Conservation (phyloP, 2,329 filamentous ascomycete genomes). For the Exophiala oligosperma region DNA sequence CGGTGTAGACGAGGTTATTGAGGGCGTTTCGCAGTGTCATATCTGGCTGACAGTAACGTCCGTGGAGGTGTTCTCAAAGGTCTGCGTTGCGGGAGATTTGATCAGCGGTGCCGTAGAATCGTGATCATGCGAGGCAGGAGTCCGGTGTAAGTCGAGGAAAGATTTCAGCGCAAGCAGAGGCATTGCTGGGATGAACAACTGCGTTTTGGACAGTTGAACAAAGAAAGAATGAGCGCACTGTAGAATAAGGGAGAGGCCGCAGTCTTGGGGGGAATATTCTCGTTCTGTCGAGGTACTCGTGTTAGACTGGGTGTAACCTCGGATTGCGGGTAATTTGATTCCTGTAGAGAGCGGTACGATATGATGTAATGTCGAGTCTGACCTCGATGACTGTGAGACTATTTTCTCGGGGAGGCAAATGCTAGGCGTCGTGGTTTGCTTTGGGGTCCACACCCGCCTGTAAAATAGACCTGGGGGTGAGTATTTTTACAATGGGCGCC, state of each 20-base stretch:
- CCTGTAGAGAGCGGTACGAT: too few species aligned
- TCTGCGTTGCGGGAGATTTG: constrained; percentile 55
- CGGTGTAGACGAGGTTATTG: constrained; percentile 87
- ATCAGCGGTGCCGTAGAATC: constrained; percentile 9
- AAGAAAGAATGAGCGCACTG: neutral
- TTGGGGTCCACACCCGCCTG: too few species aligned
- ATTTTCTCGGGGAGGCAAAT: too few species aligned
- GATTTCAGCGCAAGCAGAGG: constrained; percentile 13
- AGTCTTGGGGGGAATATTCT: too few species aligned
- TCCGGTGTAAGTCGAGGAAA: constrained; percentile 8
- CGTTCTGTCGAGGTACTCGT: too few species aligned
- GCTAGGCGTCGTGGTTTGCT: too few species aligned
- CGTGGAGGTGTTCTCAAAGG: constrained; percentile 98
- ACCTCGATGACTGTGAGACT: too few species aligned
- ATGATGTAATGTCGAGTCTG: too few species aligned
- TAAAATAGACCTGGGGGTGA: too few species aligned
- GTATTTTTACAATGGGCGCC: too few species aligned
- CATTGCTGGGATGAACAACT: constrained; percentile 3
- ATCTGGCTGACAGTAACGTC: constrained; percentile 95
- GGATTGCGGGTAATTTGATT: too few species aligned
- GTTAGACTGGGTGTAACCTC: too few species aligned
- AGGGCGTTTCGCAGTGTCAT: constrained; percentile 79
- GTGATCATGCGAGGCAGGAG: neutral
- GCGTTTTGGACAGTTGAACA: neutral
- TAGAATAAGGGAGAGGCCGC: neutral